phyloP scores from a whole-genome alignment of 2,329 filamentous ascomycete genomes.

The Aspergillus sp. region DNA sequence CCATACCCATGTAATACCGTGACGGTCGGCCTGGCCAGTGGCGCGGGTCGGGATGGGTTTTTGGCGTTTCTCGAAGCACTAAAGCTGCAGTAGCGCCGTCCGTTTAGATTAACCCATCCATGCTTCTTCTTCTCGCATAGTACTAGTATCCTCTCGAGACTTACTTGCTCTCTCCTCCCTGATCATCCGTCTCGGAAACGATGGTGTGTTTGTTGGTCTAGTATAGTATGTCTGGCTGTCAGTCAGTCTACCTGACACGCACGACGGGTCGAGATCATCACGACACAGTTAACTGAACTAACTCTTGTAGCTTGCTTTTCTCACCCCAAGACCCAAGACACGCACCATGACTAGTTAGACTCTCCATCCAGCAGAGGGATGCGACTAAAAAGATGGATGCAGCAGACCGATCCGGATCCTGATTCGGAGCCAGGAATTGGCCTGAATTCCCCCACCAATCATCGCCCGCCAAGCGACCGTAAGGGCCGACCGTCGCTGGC shows the following conservation, averaged over 20 bases:
- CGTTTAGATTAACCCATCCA: slow-evolving; percentile 1
- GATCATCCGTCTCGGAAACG: no score
- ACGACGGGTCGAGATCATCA: neutral
- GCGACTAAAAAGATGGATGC: neutral
- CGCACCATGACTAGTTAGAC: neutral
- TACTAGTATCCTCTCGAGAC: no score
- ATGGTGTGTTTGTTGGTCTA: no score
- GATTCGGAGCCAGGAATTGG: slow-evolving; percentile 1
- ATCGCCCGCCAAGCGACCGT: neutral
- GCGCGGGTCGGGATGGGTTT: neutral
- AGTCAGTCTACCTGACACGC: neutral
- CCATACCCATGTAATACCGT: neutral
- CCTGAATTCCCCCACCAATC: neutral
- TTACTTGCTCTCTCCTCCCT: no score
- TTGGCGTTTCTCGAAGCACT: slow-evolving; percentile 4
- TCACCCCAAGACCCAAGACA: neutral
- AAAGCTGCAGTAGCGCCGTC: slow-evolving; percentile 1
- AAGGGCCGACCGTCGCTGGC: slow-evolving; percentile 1
- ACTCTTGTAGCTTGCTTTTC: no score
- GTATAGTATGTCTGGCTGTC: neutral
- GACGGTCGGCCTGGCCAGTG: neutral
- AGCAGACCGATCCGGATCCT: slow-evolving; percentile 4
- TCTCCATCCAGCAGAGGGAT: neutral
- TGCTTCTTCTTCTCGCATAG: neutral
- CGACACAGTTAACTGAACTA: no score